Evolutionary conservation across 2,329 filamentous ascomycete genomes (phyloP).

Genomic region (Cercospora nicotianae): DNA sequence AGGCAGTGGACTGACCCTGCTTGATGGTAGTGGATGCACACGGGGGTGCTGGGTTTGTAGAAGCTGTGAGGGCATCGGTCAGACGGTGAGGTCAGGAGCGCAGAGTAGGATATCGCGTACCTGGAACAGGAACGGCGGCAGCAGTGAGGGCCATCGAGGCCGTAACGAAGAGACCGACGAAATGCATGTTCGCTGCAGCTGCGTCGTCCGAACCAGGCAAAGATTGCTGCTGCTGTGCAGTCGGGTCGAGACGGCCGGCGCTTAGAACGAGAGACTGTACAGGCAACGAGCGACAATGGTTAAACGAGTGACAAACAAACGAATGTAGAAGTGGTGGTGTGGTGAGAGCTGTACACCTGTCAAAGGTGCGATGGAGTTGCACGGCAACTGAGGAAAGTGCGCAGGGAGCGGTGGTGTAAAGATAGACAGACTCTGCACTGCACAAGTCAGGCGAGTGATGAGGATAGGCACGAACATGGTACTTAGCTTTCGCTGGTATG

Average conservation of each 20-base stretch:
- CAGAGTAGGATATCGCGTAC: background rate
- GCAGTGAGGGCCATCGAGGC: conserved; percentile 23
- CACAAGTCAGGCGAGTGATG: conserved; percentile 9
- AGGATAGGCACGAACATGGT: conserved; percentile 16
- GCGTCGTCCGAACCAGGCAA: background rate
- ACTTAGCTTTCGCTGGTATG: conserved; percentile 16
- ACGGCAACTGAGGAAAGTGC: conserved; percentile 11
- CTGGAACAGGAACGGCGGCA: conserved; percentile 11
- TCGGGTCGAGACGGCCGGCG: conserved; percentile 10
- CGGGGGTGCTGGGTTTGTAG: conserved; percentile 5
- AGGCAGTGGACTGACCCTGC: conserved; percentile 30
- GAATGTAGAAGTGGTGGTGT: conserved; percentile 9
- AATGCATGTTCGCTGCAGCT: conserved; percentile 23
- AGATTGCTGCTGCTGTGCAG: background rate
- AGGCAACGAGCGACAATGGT: conserved; percentile 15
- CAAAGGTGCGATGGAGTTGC: conserved; percentile 21
- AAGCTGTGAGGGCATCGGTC: background rate
- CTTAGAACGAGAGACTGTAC: conserved; percentile 5
- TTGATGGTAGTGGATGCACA: conserved; percentile 18
- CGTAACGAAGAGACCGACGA: conserved; percentile 18
- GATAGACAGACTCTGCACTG: conserved; percentile 8
- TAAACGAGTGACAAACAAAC: conserved; percentile 19
- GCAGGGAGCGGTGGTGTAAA: conserved; percentile 5
- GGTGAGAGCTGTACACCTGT: conserved; percentile 15
- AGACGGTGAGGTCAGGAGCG: background rate